Evolutionary conservation across 352 stramenopile genomes (phyloP).

Genomic region (Blastocystis sp.): DNA sequence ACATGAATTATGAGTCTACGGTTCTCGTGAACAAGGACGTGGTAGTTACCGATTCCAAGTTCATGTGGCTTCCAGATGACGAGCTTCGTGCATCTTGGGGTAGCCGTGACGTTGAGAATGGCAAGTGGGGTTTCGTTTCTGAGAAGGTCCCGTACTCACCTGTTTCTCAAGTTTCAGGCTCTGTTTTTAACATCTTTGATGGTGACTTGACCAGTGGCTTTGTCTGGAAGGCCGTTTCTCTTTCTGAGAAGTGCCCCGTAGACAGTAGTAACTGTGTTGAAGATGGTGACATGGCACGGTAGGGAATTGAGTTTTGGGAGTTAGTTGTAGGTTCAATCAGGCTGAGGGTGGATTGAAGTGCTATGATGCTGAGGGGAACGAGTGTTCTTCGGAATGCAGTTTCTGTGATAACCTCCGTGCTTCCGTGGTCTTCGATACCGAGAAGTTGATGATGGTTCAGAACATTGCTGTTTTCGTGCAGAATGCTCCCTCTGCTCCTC

Average conservation of each 20-base stretch:
- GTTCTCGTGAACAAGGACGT: slow-evolving; percentile 60
- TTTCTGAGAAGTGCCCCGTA: slow-evolving; percentile 47
- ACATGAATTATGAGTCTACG: not conserved
- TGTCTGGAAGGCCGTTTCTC: slow-evolving; percentile 59
- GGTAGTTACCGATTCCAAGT: slow-evolving; percentile 57
- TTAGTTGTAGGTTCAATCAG: slow-evolving; percentile 46
- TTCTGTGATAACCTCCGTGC: slow-evolving; percentile 54
- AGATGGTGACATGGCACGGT: slow-evolving; percentile 35
- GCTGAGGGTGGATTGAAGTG: not conserved
- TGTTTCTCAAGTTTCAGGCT: slow-evolving; percentile 58
- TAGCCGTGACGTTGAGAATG: slow-evolving; percentile 48
- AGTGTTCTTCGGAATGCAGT: not conserved
- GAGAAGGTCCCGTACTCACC: slow-evolving; percentile 29
- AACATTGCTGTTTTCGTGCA: slow-evolving; percentile 21
- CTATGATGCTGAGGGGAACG: not conserved
- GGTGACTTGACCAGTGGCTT: slow-evolving; percentile 47
- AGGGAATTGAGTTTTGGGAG: not conserved
- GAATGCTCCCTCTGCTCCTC: slow-evolving; percentile 23
- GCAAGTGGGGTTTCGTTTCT: slow-evolving; percentile 59
- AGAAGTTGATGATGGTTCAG: slow-evolving; percentile 58
- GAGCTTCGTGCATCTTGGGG: slow-evolving; percentile 39
- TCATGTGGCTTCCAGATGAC: slow-evolving; percentile 37
- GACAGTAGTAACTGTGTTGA: slow-evolving; percentile 56
- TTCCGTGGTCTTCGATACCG: slow-evolving; percentile 60
- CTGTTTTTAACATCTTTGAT: slow-evolving; percentile 41